Evolutionary conservation across 345 rosid genomes (phyloP).

Genomic region (Heritiera fomes): DNA sequence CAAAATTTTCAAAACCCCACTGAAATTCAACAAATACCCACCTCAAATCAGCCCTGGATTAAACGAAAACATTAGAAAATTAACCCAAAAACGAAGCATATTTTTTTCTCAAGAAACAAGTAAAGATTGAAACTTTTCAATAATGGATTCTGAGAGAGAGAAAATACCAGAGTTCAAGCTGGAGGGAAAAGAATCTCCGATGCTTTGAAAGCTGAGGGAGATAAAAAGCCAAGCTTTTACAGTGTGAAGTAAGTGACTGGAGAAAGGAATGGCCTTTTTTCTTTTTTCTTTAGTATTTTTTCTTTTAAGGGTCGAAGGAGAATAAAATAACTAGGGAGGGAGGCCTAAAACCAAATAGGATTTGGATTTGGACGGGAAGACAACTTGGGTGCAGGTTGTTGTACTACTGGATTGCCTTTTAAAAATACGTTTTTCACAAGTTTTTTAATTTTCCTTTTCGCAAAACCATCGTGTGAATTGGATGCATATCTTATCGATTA

Average conservation of each 20-base stretch:
- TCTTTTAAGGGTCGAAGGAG: neutral
- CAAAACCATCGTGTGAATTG: neutral
- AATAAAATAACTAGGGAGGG: neutral
- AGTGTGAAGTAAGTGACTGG: neutral
- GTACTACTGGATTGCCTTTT: no score
- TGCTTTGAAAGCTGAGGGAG: neutral
- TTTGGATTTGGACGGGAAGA: neutral
- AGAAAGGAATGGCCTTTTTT: neutral
- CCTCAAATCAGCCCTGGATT: neutral
- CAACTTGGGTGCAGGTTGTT: neutral
- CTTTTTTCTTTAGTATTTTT: neutral
- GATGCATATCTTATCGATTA: neutral
- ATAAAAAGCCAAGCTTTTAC: neutral
- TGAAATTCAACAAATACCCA: conserved; percentile 3
- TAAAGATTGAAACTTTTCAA: neutral
- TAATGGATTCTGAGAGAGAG: neutral
- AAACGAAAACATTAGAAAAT: neutral
- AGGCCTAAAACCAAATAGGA: neutral
- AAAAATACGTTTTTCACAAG: no score
- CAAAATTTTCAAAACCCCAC: neutral
- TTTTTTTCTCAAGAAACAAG: neutral
- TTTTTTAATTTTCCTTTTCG: no score
- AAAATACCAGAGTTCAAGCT: neutral
- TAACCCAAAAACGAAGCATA: neutral
- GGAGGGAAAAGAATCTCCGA: neutral